Evolutionary conservation across 805 yeast species (phyloP).

Genomic region (Cyberlindnera saturnus): DNA sequence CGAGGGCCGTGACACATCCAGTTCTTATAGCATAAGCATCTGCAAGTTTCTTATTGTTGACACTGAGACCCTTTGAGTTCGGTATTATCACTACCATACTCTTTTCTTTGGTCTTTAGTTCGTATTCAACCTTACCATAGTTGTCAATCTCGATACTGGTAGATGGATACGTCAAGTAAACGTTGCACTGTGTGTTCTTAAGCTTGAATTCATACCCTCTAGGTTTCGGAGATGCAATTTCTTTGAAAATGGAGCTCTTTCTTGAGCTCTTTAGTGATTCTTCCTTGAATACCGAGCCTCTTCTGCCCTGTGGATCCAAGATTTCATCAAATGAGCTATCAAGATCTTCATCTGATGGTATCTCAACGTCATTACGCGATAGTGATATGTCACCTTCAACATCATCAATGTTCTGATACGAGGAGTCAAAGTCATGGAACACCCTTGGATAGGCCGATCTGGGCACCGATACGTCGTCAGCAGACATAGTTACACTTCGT

Average conservation of each 20-base stretch:
- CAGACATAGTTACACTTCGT: not conserved
- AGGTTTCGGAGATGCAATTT: conserved; percentile 11
- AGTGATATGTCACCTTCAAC: conserved; percentile 22
- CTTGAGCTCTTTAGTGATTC: conserved; percentile 10
- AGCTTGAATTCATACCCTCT: conserved; percentile 20
- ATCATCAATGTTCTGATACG: conserved; percentile 15
- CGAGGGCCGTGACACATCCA: conserved; percentile 22
- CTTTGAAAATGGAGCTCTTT: conserved; percentile 14
- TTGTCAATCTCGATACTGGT: conserved; percentile 14
- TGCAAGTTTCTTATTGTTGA: conserved; percentile 20
- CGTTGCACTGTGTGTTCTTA: conserved; percentile 10
- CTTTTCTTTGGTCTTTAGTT: conserved; percentile 18
- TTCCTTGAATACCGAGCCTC: not conserved
- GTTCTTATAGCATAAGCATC: conserved; percentile 24
- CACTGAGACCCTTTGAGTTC: conserved; percentile 20
- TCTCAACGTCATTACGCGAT: too few relatives aligned
- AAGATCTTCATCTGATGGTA: conserved; percentile 1
- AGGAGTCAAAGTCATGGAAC: conserved; percentile 15
- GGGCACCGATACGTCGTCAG: conserved; percentile 10
- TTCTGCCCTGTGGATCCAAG: conserved; percentile 1
- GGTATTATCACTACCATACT: conserved; percentile 23
- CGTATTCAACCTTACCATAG: conserved; percentile 22
- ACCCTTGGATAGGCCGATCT: conserved; percentile 19
- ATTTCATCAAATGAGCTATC: conserved; percentile 18
- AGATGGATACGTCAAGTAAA: conserved; percentile 21